phyloP scores from a whole-genome alignment of 2,329 filamentous ascomycete genomes.

The Fusarium sp. region DNA sequence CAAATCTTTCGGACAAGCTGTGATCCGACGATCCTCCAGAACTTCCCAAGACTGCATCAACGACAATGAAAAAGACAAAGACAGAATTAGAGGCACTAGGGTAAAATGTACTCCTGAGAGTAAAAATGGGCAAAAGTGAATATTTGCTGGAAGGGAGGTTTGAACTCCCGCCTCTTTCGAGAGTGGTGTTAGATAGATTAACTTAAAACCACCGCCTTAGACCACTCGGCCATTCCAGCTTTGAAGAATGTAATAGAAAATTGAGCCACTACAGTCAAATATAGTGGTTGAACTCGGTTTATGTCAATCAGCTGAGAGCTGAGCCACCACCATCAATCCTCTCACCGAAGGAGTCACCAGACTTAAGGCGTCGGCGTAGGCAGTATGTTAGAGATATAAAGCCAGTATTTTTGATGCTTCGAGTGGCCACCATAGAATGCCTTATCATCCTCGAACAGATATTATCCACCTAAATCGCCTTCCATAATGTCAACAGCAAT shows the following conservation, averaged over 20 bases:
- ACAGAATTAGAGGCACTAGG: not conserved
- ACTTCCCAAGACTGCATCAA: not conserved
- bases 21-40: not conserved
- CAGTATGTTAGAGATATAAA: not conserved
- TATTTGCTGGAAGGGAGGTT: constrained; percentile 1
- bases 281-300: rapidly evolving
- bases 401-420: not conserved
- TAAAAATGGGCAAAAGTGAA: not conserved
- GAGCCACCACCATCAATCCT: constrained; percentile 9
- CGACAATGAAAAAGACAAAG: not conserved
- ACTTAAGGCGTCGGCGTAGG: not conserved
- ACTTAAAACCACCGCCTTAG: constrained; percentile 13
- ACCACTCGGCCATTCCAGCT: constrained; percentile 10
- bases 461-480: not conserved
- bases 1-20: not conserved
- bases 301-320: not conserved
- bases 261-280: rapidly evolving
- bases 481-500: constrained; percentile 29
- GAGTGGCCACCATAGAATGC: not conserved
- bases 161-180: constrained; percentile 10
- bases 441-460: not conserved
- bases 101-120: too few species aligned
- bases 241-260: not conserved
- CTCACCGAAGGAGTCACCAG: constrained; percentile 35
- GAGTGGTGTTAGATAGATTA: not conserved